Evolutionary conservation across 805 yeast species (phyloP).

Genomic region (Komagataella pseudopastoris): DNA sequence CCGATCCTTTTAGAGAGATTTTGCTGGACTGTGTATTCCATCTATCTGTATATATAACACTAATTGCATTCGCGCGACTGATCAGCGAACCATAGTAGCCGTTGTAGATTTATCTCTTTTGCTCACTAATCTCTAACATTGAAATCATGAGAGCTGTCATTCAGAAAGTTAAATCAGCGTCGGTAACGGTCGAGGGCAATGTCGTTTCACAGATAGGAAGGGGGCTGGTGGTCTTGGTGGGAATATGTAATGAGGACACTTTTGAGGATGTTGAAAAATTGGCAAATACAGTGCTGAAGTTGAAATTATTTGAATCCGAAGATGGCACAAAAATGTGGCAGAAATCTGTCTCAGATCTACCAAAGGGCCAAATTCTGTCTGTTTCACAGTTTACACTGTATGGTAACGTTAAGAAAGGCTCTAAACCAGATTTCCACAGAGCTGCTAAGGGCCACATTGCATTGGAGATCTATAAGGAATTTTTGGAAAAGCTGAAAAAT

Average conservation of each 20-base stretch:
- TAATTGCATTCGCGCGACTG: not conserved
- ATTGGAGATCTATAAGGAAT: slow-evolving; percentile 32
- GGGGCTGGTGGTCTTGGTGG: slow-evolving; percentile 76
- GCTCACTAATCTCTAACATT: no score
- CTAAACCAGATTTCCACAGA: slow-evolving; percentile 88
- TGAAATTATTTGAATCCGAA: slow-evolving; percentile 53
- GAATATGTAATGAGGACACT: slow-evolving; percentile 71
- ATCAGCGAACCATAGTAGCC: not conserved
- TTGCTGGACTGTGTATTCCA: not conserved
- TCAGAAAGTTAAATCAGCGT: slow-evolving; percentile 80
- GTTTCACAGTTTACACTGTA: slow-evolving; percentile 89
- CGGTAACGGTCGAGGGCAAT: slow-evolving; percentile 68
- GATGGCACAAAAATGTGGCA: slow-evolving; percentile 59
- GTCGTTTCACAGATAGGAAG: slow-evolving; percentile 62
- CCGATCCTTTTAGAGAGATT: slow-evolving; percentile 21
- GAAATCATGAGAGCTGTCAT: slow-evolving; percentile 70
- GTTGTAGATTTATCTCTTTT: not conserved
- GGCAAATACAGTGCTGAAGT: slow-evolving; percentile 48
- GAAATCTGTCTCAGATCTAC: slow-evolving; percentile 43
- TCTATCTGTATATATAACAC: not conserved
- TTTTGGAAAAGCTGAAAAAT: slow-evolving; percentile 30
- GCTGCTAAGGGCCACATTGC: slow-evolving; percentile 75
- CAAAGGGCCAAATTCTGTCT: slow-evolving; percentile 58
- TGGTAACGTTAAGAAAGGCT: slow-evolving; percentile 78
- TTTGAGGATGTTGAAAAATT: slow-evolving; percentile 56